These are phyloP conservation scores for Morella rubra DNA, from an alignment of 306 rosid genomes.

Conservation along the genomic window DNA sequence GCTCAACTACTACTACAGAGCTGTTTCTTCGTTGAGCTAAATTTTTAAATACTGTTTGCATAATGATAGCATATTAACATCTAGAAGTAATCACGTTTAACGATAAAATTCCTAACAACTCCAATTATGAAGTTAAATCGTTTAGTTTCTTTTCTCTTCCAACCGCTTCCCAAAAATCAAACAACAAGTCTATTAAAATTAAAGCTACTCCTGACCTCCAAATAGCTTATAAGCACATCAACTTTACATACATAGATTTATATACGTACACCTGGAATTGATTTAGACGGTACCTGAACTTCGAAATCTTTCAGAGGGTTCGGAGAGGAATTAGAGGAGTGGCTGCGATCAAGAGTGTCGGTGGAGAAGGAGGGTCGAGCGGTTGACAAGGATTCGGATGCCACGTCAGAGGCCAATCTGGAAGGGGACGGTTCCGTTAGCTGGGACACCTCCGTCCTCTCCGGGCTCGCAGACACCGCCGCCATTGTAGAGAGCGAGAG, in stretches of 20 bases:
- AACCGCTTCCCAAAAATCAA: not conserved
- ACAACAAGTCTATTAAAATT: not conserved
- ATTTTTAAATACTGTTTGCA: not conserved
- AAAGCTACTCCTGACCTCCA: not conserved
- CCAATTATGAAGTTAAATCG: not conserved
- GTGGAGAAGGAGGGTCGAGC: constrained; percentile 20
- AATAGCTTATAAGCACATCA: not conserved
- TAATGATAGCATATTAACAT: not conserved
- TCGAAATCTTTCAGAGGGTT: constrained; percentile 39
- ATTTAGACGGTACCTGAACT: constrained; percentile 42
- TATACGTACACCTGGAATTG: not conserved
- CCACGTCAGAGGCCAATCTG: constrained; percentile 26
- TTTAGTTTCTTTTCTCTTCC: not conserved
- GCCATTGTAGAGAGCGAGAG: constrained; percentile 33
- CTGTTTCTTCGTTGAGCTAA: not conserved
- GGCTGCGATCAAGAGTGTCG: constrained; percentile 45
- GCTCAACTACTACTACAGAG: not conserved
- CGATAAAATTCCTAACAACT: not conserved
- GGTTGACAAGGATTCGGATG: constrained; percentile 29
- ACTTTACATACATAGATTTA: not conserved
- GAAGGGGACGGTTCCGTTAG: constrained; percentile 46
- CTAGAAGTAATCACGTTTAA: not conserved
- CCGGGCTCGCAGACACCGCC: constrained; percentile 30
- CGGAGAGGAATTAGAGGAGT: constrained; percentile 45
- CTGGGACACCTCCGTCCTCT: constrained; percentile 38